Evolutionary conservation across 192 early-diverging fungal genomes (phyloP), one percentile per base, ranked within the genome.

Genomic region (Glomus cerebriforme): DNA sequence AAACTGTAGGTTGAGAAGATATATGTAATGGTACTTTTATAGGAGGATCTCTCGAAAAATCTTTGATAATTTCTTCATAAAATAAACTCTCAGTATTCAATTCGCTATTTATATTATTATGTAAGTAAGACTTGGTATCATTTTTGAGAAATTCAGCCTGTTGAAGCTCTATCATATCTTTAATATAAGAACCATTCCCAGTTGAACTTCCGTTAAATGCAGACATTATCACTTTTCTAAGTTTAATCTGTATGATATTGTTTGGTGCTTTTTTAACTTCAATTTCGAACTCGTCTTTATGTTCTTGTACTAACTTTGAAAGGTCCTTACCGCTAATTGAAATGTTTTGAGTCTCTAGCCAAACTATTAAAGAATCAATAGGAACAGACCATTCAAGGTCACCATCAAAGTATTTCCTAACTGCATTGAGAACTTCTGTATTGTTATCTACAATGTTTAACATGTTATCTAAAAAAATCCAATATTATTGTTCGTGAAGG

Each of bases 341-440:
- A 29, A 67, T 29, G 22, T 35, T 67, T 35, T 67, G 65, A 19
- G 65, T 67, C 22, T 29, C 65, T 35, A 67, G 65, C 65, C 65
- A 67, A 34, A 34, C 34, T 32, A n/a, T 8, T n/a, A 67, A 35
- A 9, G 65, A 17, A 22, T 67, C 65, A 35, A 67, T 27, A 9
- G 2, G 19, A 34, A 67, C 29, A 29, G 27, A 2, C 65, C 65
- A 67, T 9, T 3, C 4, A 67, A 34, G 34, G 27, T 67, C 65
- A 32, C 34, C 65, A 1, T 29, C 65, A 67, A 67, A 67, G 34
- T 67, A 67, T 15, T n/a, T 31, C n/a, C 65, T 67, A 34, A 67
- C 22, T 7, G 65, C 27, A 35, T 35, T 35, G 29, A 67, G 49
- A 22, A 54, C 49, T 54, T 54, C 49, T 19, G 49, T 54, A 54